Percentiles rank a stretch among this genome's conserved stretches.
Evolutionary conservation across 139 green algal genomes (phyloP).

Genomic region (Spirogloea muscicola): DNA sequence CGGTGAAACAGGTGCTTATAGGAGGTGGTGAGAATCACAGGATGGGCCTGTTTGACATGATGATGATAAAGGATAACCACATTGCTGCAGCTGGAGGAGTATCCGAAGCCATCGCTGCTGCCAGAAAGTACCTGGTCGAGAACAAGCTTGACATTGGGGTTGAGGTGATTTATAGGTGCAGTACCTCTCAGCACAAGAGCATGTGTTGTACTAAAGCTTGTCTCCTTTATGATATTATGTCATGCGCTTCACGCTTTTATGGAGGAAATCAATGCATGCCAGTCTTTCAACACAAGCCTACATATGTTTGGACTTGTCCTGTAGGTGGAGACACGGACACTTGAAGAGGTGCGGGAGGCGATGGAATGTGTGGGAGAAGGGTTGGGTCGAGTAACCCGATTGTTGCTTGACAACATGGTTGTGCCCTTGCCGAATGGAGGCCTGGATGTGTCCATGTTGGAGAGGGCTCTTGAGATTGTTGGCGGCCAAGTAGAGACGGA

Average conservation of each 20-base stretch:
- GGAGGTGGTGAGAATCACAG: constrained; percentile 74
- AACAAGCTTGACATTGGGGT: constrained; percentile 32
- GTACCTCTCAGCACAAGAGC: too few relatives aligned
- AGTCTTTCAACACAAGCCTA: too few relatives aligned
- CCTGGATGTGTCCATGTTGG: constrained; percentile 80
- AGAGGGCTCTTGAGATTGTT: constrained; percentile 53
- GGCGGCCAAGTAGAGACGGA: constrained; percentile 77
- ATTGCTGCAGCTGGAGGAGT: constrained; percentile 93
- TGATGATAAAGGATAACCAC: constrained; percentile 99
- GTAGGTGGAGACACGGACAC: constrained; percentile 83
- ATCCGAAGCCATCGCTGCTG: constrained; percentile 47
- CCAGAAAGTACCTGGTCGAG: constrained; percentile 57
- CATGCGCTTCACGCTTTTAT: too few relatives aligned
- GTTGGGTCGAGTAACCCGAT: constrained; percentile 24
- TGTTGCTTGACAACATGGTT: constrained; percentile 99
- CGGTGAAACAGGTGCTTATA: constrained; percentile 72
- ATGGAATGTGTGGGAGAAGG: constrained; percentile 51
- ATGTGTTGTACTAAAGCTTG: too few relatives aligned
- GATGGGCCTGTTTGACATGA: constrained; percentile 93
- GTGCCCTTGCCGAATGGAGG: constrained; percentile 18
- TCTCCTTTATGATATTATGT: too few relatives aligned
- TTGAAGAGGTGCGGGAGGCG: constrained; percentile 86
- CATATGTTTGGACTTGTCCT: too few relatives aligned
- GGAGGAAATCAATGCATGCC: too few relatives aligned
- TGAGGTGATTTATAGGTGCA: constrained; percentile 28